Evolutionary conservation across 257 asterid genomes (phyloP).

Genomic region (Verbena officinalis): DNA sequence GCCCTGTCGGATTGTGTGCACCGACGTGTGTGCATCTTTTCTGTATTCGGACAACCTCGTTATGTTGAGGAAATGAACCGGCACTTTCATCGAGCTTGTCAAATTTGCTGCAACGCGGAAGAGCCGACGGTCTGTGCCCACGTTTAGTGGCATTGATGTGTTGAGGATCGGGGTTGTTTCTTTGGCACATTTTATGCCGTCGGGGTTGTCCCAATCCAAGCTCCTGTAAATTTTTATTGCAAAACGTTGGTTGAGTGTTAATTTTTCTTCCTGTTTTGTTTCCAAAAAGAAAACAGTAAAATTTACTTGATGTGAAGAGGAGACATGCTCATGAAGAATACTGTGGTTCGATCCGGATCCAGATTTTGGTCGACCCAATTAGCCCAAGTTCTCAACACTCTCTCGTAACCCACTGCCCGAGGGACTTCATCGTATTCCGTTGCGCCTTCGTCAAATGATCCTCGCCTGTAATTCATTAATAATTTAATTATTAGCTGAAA

Average conservation of each 20-base stretch:
- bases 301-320: conserved; percentile 91
- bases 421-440: conserved; percentile 67
- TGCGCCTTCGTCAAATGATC: conserved; percentile 69
- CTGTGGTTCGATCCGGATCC: conserved; percentile 59
- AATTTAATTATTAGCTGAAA: too few species aligned
- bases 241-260: background rate
- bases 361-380: conserved; percentile 67
- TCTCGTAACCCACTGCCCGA: conserved; percentile 62
- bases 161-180: conserved; percentile 73
- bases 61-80: conserved; percentile 64
- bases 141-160: conserved; percentile 58
- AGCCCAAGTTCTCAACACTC: conserved; percentile 81
- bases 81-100: conserved; percentile 51
- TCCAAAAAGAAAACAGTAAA: background rate
- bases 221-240: conserved; percentile 47
- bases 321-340: conserved; percentile 95
- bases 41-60: conserved; percentile 76
- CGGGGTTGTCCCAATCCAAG: conserved; percentile 78
- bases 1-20: conserved; percentile 86
- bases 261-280: too few species aligned
- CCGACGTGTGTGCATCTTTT: conserved; percentile 82
- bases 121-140: conserved; percentile 71
- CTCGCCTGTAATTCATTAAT: too few species aligned
- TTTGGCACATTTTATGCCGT: conserved; percentile 75
- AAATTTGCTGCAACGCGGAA: conserved; percentile 53